Base-by-base conservation (phyloP, 2,329 filamentous ascomycete species). In the Venturia nashicola region DNA sequence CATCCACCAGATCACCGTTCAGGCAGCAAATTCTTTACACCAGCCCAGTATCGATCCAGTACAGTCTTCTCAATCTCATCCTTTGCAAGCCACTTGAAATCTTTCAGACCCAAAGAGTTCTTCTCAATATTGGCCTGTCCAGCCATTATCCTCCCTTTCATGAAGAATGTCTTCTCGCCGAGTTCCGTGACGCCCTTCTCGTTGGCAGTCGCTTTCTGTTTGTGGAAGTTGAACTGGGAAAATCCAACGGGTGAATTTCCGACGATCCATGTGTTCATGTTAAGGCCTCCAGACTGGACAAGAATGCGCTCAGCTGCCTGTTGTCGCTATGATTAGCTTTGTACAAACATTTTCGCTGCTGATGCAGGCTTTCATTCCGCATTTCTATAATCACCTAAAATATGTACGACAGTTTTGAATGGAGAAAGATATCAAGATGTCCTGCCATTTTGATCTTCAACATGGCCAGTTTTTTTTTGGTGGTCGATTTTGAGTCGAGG, bases 251-350 rank as follows among this genome's bases (percentile, higher is more conserved):
- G 94, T 65, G 89, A 88, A 70, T 91, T 91, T 66, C 91, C 93
- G 61, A 99, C 89, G 69, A 97, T 85, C 92, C 94, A 99, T 64
- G 91, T 97, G 80, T 97, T 97, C 92, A 99, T 97, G 81, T 99
- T 95, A 66, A 89, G 78, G 65, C 94, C 94, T 11, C 88, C 91
- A 3, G 90, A 81, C 70, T 90, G 82, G 62, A 87, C 80, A 32
- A 97, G 81, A 63, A 91, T 86, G 66, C 91, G 84, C 72, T 91
- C 84, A 44, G 93, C 91, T 55, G 90, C 87, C 94, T 99, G 70
- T 67, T 8, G 20, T 23, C 0, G 36, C 7, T 57, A n/a, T 36
- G 14, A n/a, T 57, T 36, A 57, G 51, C 51, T n/a, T n/a, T n/a
- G 46, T 7, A 51, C 46, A 23, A 32, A 14, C 14, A 27, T 27